These are phyloP conservation scores for Leccinum longicurvipes DNA, from an alignment of 768 basidiomycete genomes.

Conservation along the genomic window DNA sequence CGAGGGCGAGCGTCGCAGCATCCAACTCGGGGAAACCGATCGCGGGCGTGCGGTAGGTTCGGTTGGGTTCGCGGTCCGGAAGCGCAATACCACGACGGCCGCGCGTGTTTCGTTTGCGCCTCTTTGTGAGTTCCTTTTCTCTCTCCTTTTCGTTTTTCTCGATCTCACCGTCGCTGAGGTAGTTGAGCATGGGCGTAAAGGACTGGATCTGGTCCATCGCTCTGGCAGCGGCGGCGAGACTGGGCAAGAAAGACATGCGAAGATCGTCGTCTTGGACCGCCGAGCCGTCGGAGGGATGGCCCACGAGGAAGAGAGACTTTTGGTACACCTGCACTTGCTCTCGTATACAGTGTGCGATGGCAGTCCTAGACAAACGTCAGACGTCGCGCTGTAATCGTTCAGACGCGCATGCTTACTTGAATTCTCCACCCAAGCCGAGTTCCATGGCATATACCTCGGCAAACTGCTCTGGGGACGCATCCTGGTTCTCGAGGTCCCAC, in stretches of 20 bases:
- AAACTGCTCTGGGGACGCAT: constrained; percentile 88
- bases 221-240: constrained; percentile 67
- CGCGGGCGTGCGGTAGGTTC: constrained; percentile 88
- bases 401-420: constrained; percentile 56
- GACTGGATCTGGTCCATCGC: constrained; percentile 72
- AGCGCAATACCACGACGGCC: constrained; percentile 75
- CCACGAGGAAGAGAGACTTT: constrained; percentile 87
- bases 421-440: constrained; percentile 87
- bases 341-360: constrained; percentile 91
- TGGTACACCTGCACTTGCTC: constrained; percentile 93
- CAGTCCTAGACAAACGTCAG: constrained; percentile 59
- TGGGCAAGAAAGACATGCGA: constrained; percentile 82
- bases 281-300: constrained; percentile 80
- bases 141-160: constrained; percentile 88
- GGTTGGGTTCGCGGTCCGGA: constrained; percentile 89
- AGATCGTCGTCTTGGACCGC: constrained; percentile 87
- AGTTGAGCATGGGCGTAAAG: constrained; percentile 88
- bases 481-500: constrained; percentile 86
- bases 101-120: constrained; percentile 81
- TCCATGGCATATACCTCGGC: constrained; percentile 84
- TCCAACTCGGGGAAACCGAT: constrained; percentile 81
- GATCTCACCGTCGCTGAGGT: constrained; percentile 85
- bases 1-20: constrained; percentile 63
- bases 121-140: constrained; percentile 87
- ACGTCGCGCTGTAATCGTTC: background rate